phyloP scores from a whole-genome alignment of 805 yeast species.

The Clavispora fructus region DNA sequence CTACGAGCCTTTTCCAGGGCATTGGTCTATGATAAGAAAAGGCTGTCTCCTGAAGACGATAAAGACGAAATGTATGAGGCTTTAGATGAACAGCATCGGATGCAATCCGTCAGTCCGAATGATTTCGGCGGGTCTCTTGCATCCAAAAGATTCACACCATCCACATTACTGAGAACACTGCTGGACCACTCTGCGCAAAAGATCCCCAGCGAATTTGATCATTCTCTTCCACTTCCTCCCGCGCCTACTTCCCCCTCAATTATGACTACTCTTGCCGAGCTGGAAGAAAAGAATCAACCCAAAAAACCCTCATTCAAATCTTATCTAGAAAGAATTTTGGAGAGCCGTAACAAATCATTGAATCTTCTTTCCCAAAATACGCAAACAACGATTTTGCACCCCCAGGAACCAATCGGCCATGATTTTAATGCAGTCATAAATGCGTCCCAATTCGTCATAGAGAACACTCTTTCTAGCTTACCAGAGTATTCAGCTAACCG shows the following conservation, averaged over 20 bases:
- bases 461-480: conserved; percentile 14
- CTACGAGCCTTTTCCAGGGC: conserved; percentile 31
- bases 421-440: conserved; percentile 3
- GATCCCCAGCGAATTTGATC: neutral
- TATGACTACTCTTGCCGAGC: too few species aligned
- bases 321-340: conserved; percentile 29
- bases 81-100: conserved; percentile 8
- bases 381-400: neutral
- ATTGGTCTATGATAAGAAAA: conserved; percentile 13
- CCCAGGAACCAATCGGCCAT: neutral
- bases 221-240: neutral
- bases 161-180: neutral
- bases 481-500: conserved; percentile 5
- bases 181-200: conserved; percentile 19
- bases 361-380: neutral
- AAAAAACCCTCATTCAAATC: conserved; percentile 18
- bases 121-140: conserved; percentile 23
- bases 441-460: conserved; percentile 13
- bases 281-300: neutral
- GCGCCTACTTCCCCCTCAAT: neutral
- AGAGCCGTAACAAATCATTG: conserved; percentile 8
- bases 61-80: conserved; percentile 5
- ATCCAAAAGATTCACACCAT: neutral
- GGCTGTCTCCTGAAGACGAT: conserved; percentile 2
- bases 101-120: conserved; percentile 10